phyloP scores from a whole-genome alignment of 495 filamentous ascomycete species.

The Aspergillus nanangensis region DNA sequence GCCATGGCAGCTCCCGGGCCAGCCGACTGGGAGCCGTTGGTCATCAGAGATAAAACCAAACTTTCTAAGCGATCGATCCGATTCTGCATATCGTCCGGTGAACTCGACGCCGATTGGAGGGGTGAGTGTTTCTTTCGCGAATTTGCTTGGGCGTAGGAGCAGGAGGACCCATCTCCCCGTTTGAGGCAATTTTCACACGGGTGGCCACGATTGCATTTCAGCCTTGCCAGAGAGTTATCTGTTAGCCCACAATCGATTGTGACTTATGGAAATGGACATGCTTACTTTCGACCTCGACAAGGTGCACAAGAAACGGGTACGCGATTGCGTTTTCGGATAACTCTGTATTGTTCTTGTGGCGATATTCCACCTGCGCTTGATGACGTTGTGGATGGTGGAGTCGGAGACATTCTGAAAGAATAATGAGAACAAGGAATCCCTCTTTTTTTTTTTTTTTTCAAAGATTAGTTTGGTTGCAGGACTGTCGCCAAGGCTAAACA shows the following conservation, averaged over 20 bases:
- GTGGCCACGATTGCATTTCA: constrained; percentile 90
- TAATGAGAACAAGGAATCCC: too few relatives aligned
- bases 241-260: too few relatives aligned
- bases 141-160: constrained; percentile 80
- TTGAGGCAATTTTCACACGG: constrained; percentile 97
- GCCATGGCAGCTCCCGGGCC: constrained; percentile 60
- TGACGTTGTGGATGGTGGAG: constrained; percentile 81
- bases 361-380: constrained; percentile 72
- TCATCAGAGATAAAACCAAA: constrained; percentile 93
- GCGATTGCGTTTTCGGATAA: constrained; percentile 90
- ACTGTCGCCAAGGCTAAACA: too few relatives aligned
- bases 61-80: constrained; percentile 96
- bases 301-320: constrained; percentile 93
- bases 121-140: constrained; percentile 70
- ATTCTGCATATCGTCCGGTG: constrained; percentile 97
- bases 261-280: too few relatives aligned
- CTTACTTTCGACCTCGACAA: constrained; percentile 92
- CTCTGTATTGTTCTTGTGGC: constrained; percentile 79
- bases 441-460: too few relatives aligned
- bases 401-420: constrained; percentile 65
- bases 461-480: too few relatives aligned
- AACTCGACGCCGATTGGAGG: constrained; percentile 50
- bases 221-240: constrained; percentile 44
- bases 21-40: constrained; percentile 68
- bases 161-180: constrained; percentile 76